A percentile compares a stretch with the other conserved stretches of the same genome.
These are phyloP conservation scores for Mycena albidolilacea DNA, from an alignment of 768 basidiomycete genomes.

Conservation along the genomic window DNA sequence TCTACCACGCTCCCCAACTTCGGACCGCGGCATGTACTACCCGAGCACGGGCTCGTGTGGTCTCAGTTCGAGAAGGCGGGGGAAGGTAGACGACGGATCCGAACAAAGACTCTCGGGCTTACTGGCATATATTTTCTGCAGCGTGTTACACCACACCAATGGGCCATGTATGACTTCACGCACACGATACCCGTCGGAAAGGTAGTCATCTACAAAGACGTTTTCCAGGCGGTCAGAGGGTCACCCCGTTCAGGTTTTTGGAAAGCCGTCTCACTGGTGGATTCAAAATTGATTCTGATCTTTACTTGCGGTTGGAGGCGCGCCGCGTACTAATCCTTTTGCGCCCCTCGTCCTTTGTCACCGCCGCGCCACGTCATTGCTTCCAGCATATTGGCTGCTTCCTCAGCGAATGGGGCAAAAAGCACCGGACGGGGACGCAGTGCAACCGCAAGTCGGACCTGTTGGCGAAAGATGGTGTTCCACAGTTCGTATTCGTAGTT, in stretches of 20 bases:
- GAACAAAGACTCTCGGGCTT: background rate
- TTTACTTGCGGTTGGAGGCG: constrained; percentile 66
- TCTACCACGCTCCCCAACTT: background rate
- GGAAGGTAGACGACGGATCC: constrained; percentile 51
- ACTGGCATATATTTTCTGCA: constrained; percentile 38
- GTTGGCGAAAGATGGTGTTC: constrained; percentile 67
- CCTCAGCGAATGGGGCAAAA: constrained; percentile 70
- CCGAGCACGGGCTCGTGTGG: too few relatives aligned
- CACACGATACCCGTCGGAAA: constrained; percentile 64
- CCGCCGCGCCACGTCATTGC: constrained; percentile 66
- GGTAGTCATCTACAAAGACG: constrained; percentile 71
- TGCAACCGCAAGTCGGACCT: constrained; percentile 65
- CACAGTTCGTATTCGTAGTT: too few relatives aligned
- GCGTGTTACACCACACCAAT: constrained; percentile 68
- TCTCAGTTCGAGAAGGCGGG: constrained; percentile 49
- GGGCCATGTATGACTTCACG: constrained; percentile 73
- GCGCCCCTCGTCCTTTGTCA: constrained; percentile 79
- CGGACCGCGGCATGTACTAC: constrained; percentile 41
- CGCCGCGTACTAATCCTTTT: constrained; percentile 77
- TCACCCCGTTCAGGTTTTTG: constrained; percentile 75
- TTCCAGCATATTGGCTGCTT: constrained; percentile 74
- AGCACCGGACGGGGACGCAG: constrained; percentile 57
- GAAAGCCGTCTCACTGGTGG: background rate
- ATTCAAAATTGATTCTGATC: background rate
- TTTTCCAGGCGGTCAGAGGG: constrained; percentile 66